Percentiles rank a stretch among this genome's conserved stretches.
Conservation (phyloP, 164 flowering plant genomes). For the Magnolia changhungtana region DNA sequence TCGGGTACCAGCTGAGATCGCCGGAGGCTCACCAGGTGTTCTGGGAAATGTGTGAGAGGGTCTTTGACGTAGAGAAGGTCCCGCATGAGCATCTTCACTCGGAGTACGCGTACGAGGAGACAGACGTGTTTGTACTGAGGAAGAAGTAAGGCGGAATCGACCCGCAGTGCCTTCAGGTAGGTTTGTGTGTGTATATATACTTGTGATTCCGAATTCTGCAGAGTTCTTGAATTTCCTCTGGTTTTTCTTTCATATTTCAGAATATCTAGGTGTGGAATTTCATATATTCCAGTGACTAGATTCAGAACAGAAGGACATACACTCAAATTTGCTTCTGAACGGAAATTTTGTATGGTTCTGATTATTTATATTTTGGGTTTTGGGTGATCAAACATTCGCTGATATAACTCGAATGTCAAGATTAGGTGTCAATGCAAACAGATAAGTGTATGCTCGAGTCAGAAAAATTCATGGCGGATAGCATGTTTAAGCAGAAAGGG, state of each 20-base stretch:
- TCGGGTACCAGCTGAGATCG: constrained; percentile 84
- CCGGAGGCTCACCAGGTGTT: constrained; percentile 75
- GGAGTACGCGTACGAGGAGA: constrained; percentile 81
- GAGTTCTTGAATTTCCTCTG: neutral
- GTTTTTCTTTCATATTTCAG: neutral
- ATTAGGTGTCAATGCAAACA: too few species aligned
- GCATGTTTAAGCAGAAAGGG: too few species aligned
- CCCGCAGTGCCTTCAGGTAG: neutral
- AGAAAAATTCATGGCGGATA: too few species aligned
- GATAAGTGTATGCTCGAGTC: too few species aligned
- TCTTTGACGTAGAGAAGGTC: constrained; percentile 60
- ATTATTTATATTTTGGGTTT: too few species aligned
- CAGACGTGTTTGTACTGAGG: constrained; percentile 66
- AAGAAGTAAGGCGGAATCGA: constrained; percentile 34
- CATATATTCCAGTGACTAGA: neutral
- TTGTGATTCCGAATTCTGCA: neutral
- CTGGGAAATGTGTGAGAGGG: constrained; percentile 64
- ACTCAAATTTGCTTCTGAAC: neutral
- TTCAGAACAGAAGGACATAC: neutral
- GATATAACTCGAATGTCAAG: too few species aligned
- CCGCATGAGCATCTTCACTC: constrained; percentile 78
- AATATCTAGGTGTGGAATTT: neutral
- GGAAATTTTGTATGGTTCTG: neutral
- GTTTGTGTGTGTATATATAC: too few species aligned
- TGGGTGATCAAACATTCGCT: too few species aligned